Evolutionary conservation across 495 filamentous ascomycete species (phyloP), one percentile per base, ranked within the genome.

Genomic region (Hypoxylon trugodes): DNA sequence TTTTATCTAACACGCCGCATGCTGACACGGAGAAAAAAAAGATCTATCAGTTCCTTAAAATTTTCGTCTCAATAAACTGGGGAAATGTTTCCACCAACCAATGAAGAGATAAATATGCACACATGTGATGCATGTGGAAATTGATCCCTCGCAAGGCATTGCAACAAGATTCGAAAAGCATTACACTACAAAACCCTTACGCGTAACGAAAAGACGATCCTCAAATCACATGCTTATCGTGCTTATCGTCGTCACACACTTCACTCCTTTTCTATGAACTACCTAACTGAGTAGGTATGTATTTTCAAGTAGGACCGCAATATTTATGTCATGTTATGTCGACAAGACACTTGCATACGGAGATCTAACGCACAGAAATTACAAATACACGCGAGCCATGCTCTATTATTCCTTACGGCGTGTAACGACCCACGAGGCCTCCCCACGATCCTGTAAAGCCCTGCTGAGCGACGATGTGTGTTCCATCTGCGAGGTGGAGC

Each of bases 361-460:
- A 42, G 35, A 54, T 48, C 32, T 30, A 30, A 10, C 5, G 10
- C 28, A 30, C 10, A 25, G 32, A 57, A 19, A 53, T 47, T 43
- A 51, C 41, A 54, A 19, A 60, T 57, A 36, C 62, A 56, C 54
- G 42, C 53, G 35, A 50, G 33, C 32, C 16, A 8, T 47, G n/a
- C 12, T 6, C 46, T 8, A 38, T 45, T 28, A 12, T 28, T 19
- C 32, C 49, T 26, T 61, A 67, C 16, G 69, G 57, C n/a, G 71
- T 77, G 25, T 78, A 79, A n/a, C 76, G 57, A 6, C 70, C 84
- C 65, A 86, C 74, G 59, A 82, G 77, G n/a, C 81, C 82, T 25
- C 83, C 84, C 83, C 84, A 87, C 12, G 80, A 78, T 19, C 84
- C 84, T 1, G 78, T 79, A 56, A 83, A 85, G 3, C 75, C 67